These are phyloP conservation scores for Rhodotorula taiwanensis DNA, from an alignment of 768 basidiomycete genomes.

Conservation along the genomic window DNA sequence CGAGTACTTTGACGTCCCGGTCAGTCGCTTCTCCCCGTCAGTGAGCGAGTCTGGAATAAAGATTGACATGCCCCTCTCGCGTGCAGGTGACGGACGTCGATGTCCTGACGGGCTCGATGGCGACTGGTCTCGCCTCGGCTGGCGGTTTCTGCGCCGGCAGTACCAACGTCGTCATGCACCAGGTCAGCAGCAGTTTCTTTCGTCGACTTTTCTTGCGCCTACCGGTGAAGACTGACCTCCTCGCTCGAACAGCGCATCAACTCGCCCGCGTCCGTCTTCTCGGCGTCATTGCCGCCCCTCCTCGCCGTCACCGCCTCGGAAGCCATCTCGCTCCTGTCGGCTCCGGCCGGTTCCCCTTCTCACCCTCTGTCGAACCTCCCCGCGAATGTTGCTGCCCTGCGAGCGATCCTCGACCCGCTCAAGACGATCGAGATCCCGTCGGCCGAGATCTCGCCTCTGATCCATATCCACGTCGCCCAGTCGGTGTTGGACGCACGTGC, in stretches of 20 bases:
- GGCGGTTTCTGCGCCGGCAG: conserved; percentile 97
- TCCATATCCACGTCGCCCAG: conserved; percentile 66
- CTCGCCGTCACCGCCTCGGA: conserved; percentile 82
- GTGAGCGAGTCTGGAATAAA: too few relatives aligned
- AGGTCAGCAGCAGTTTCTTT: conserved; percentile 50
- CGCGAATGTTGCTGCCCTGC: conserved; percentile 70
- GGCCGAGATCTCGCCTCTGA: conserved; percentile 75
- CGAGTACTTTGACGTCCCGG: conserved; percentile 87
- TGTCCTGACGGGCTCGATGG: conserved; percentile 86
- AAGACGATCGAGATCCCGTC: conserved; percentile 76
- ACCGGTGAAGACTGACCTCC: conserved; percentile 5
- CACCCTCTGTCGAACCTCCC: conserved; percentile 63
- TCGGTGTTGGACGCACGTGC: conserved; percentile 25
- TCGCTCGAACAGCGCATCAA: conserved; percentile 68
- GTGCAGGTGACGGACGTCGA: conserved; percentile 79
- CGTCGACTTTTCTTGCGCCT: too few relatives aligned
- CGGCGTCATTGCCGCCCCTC: conserved; percentile 84
- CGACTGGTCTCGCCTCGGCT: conserved; percentile 69
- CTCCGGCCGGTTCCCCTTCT: conserved; percentile 52
- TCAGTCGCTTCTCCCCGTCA: conserved; percentile 49
- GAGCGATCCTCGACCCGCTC: conserved; percentile 70
- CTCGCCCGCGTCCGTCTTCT: conserved; percentile 89
- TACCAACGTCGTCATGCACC: conserved; percentile 72
- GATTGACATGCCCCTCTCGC: neutral
- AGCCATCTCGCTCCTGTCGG: conserved; percentile 69